These are phyloP conservation scores for Pythium coloratum DNA, from an alignment of 352 stramenopile genomes.

Conservation along the genomic window DNA sequence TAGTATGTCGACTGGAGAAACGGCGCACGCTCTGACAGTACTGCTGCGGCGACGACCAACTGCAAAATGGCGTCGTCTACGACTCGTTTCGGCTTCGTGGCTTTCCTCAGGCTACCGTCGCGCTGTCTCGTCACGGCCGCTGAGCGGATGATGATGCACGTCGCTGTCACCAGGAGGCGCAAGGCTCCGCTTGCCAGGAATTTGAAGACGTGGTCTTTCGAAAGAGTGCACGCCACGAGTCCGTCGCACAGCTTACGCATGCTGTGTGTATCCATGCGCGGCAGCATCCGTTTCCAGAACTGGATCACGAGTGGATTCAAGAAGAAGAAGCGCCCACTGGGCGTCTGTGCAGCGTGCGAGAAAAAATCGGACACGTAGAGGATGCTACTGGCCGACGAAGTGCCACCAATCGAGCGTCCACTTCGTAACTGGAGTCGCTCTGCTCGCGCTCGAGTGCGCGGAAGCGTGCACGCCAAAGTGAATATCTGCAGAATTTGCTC, in stretches of 20 bases:
- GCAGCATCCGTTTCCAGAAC: constrained; percentile 19
- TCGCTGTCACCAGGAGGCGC: constrained; percentile 5
- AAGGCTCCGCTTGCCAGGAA: constrained; percentile 15
- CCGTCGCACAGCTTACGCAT: constrained; percentile 9
- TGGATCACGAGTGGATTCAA: constrained; percentile 21
- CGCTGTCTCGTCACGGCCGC: background rate
- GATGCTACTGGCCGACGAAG: constrained; percentile 1
- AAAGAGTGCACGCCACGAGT: constrained; percentile 6
- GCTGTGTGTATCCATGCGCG: constrained; percentile 14
- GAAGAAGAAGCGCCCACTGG: constrained; percentile 22
- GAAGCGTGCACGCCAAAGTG: constrained; percentile 7
- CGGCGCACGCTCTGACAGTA: constrained; percentile 19
- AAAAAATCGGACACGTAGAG: constrained; percentile 24
- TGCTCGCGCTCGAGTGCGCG: background rate
- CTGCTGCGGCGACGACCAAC: constrained; percentile 10
- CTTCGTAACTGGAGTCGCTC: background rate
- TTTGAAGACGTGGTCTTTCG: constrained; percentile 7
- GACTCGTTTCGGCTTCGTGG: background rate
- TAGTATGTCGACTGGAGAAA: constrained; percentile 30
- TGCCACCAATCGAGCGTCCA: background rate
- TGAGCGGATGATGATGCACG: background rate
- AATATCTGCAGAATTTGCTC: constrained; percentile 26
- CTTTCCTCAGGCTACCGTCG: too few relatives aligned
- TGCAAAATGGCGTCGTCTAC: constrained; percentile 9
- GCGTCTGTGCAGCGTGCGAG: constrained; percentile 13